Conservation (phyloP, 441 rosid genomes). For the Croton laevigatus region DNA sequence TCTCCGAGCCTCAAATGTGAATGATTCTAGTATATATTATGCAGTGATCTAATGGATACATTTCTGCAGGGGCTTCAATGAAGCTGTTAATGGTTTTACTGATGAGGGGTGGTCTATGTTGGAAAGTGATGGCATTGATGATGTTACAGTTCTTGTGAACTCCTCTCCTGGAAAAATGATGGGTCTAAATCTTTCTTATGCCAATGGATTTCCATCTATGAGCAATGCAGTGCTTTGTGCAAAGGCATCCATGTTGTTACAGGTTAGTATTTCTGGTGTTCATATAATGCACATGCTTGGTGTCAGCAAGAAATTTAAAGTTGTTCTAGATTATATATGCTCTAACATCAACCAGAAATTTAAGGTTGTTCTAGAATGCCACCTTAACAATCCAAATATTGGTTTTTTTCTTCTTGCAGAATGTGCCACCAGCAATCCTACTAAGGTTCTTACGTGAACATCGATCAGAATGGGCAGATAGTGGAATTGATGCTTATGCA, state of each 20-base stretch:
- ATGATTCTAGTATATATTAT: background rate
- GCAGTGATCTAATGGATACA: conserved; percentile 19
- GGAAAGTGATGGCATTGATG: conserved; percentile 89
- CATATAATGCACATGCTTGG: background rate
- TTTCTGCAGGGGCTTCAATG: conserved; percentile 75
- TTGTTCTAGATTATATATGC: background rate
- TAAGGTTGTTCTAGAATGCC: background rate
- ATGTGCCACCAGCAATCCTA: conserved; percentile 89
- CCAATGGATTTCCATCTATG: conserved; percentile 76
- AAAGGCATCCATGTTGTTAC: conserved; percentile 94
- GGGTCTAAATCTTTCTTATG: conserved; percentile 75
- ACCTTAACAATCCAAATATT: background rate
- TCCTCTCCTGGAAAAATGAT: conserved; percentile 84
- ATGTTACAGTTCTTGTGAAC: conserved; percentile 86
- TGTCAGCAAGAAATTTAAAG: background rate
- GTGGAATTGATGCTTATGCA: conserved; percentile 85
- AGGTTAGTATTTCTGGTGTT: conserved; percentile 40
- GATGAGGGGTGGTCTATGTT: conserved; percentile 96
- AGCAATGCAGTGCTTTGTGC: conserved; percentile 83
- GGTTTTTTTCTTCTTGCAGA: conserved; percentile 36
- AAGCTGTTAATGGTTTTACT: conserved; percentile 87
- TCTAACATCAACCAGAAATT: background rate
- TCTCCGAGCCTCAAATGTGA: background rate
- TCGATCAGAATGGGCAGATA: conserved; percentile 99
- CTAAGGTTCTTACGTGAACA: conserved; percentile 96